Evolutionary conservation across 192 early-diverging fungal species (phyloP), one percentile per base, ranked within the genome.

Genomic region (Podila horticola): DNA sequence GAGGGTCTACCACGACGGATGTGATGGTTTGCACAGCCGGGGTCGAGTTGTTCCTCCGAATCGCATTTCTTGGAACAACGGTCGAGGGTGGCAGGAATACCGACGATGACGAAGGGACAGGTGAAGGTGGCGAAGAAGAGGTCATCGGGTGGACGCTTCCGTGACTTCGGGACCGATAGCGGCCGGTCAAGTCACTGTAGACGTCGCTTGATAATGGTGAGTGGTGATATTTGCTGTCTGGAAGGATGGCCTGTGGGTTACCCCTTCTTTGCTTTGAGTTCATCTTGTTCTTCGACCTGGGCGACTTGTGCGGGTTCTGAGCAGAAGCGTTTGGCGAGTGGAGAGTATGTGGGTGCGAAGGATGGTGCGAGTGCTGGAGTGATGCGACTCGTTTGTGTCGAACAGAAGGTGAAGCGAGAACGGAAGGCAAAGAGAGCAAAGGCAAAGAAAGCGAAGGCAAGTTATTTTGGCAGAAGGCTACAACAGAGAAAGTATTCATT

Each of bases 31-130:
- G 71, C 28, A 73, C 70, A 4, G 76, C 28, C 10, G 76, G 62
- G 7, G 45, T 59, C 19, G 76, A 72, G 57, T 68, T 72, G 57
- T 72, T 81, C 9, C 76, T 26, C 15, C 66, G 70, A 28, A 81
- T 72, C 51, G 30, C 26, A 28, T 29, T 51, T 33, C 66, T 68
- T 58, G 70, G 66, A 28, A 31, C 28, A 41, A 57, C 15, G 33
- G 49, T 19, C 34, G 64, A 50, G n/a, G 64, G 31, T 13, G 57
- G 68, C 17, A 50, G 5, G 48, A 20, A 45, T 30, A 50, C 33
- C 12, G 67, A 65, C 5, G 33, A 34, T 15, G 41, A 11, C 19
- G 62, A 41, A 19, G 69, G n/a, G 8, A 20, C 51, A 48, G 29
- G 30, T 12, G 45, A 26, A 12, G 48, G 12, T 9, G 26, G 38